Base-by-base conservation (phyloP, 805 yeast species). In the Candida ulmi region DNA sequence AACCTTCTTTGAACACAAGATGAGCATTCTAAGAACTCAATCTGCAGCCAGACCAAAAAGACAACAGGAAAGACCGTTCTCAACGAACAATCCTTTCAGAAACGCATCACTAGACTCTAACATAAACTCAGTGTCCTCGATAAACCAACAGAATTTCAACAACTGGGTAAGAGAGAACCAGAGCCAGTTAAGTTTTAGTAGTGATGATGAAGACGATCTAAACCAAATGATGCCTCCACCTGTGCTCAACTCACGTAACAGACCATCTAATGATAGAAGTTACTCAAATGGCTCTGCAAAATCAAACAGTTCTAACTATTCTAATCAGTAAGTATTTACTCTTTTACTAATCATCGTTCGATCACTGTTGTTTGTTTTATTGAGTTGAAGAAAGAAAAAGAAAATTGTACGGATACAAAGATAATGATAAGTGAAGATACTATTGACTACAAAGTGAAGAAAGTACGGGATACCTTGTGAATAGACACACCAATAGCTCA, bases 81-180 rank as follows among this genome's bases (percentile, higher is more conserved):
- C 88, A 7, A 66, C 79, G 3, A 80, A 80, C 57, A 83, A 83
- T 50, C 91, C 91, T n/a, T 83, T 83, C 59, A 71, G 91, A 53
- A 66, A 67, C 40, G 70, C 68, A 7, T 52, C 68, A 31, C 44
- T 37, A 33, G 53, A 60, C 48, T 46, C 64, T 47, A 46, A 42
- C 42, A 63, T 55, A 28, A 38, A 55, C n/a, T 57, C 62, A 17
- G 27, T 44, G n/a, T 8, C 25, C 18, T 46, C 30, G 47, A 59
- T 33, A 49, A 57, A 38, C 42, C 63, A 31, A 62, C 60, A 43
- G 42, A 64, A 66, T 26, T 81, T 78, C 53, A 78, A 74, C 31
- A 69, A 65, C 17, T 82, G 88, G 88, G 75, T 82, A 17, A 65
- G 65, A 40, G 64, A 63, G 41, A 61, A 59, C 37, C 54, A 48